phyloP scores from a whole-genome alignment of 495 filamentous ascomycete genomes.

The Penicillium steckii region DNA sequence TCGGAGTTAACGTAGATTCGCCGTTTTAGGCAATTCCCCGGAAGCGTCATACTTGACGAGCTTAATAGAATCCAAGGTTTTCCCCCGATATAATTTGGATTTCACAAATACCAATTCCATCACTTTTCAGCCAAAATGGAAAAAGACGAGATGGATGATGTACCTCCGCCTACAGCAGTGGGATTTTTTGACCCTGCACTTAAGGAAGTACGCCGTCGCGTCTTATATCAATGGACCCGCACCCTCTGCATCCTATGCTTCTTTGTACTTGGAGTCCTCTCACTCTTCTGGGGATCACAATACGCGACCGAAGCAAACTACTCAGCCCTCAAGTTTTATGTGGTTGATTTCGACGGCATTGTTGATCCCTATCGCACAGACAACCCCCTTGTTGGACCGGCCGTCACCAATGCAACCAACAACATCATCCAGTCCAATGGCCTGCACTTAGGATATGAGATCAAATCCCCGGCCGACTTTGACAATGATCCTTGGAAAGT shows the following conservation, averaged over 20 bases:
- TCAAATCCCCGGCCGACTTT: constrained; percentile 52
- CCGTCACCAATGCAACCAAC: constrained; percentile 43
- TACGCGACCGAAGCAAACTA: constrained; percentile 49
- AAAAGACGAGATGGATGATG: constrained; percentile 13
- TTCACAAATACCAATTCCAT: neutral
- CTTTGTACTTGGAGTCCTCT: constrained; percentile 55
- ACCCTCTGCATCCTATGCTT: constrained; percentile 52
- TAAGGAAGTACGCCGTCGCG: constrained; percentile 43
- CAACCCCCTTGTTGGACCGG: constrained; percentile 55
- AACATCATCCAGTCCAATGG: constrained; percentile 29
- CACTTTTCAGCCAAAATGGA: neutral
- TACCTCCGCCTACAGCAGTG: constrained; percentile 42
- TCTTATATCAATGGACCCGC: constrained; percentile 36
- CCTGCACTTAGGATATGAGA: constrained; percentile 48
- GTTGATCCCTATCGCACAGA: constrained; percentile 48
- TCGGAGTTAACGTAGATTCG: neutral
- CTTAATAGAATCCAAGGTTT: neutral
- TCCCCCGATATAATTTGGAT: neutral
- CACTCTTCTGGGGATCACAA: constrained; percentile 61
- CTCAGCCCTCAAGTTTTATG: constrained; percentile 50
- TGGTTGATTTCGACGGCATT: constrained; percentile 65
- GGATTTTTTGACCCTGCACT: constrained; percentile 52
- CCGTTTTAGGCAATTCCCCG: neutral
- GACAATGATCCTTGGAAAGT: constrained; percentile 57
- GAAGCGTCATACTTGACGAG: neutral